These are phyloP conservation scores for Gloeopeniophorella convolvens DNA, from an alignment of 768 basidiomycete genomes.

Conservation along the genomic window DNA sequence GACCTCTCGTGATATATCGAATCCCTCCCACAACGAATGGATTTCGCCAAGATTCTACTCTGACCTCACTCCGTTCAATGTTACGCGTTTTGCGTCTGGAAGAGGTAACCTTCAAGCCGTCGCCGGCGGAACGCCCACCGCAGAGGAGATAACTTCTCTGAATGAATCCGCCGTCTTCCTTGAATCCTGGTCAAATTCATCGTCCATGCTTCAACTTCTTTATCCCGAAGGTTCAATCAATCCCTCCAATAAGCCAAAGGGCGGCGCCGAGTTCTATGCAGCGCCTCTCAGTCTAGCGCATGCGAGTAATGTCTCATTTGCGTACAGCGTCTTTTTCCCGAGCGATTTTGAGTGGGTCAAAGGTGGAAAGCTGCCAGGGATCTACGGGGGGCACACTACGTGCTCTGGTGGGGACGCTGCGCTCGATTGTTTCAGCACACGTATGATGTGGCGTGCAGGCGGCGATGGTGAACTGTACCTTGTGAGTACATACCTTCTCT, in stretches of 20 bases:
- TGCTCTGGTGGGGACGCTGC: slow-evolving; percentile 78
- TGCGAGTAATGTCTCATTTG: slow-evolving; percentile 49
- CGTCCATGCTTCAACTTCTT: slow-evolving; percentile 50
- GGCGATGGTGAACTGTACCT: slow-evolving; percentile 75
- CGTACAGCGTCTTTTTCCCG: slow-evolving; percentile 76
- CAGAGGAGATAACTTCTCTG: not conserved
- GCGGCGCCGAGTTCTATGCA: slow-evolving; percentile 70
- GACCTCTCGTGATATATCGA: not conserved
- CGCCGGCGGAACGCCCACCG: slow-evolving; percentile 8
- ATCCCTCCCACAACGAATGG: slow-evolving; percentile 11
- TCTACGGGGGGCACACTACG: slow-evolving; percentile 60
- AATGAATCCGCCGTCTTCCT: slow-evolving; percentile 14
- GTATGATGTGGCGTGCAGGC: slow-evolving; percentile 71
- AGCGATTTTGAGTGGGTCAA: slow-evolving; percentile 67
- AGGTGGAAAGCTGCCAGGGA: slow-evolving; percentile 80
- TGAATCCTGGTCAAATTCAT: slow-evolving; percentile 27
- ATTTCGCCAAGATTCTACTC: slow-evolving; percentile 2
- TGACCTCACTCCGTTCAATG: slow-evolving; percentile 13
- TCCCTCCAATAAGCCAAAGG: slow-evolving; percentile 48
- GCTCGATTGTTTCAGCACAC: slow-evolving; percentile 69
- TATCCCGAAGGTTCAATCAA: slow-evolving; percentile 69
- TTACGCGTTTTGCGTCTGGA: slow-evolving; percentile 16
- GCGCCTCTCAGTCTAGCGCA: slow-evolving; percentile 37
- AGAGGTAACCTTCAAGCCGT: slow-evolving; percentile 13
- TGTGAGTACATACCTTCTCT: slow-evolving; percentile 29